A percentile compares a stretch with the other conserved stretches of the same genome.
phyloP scores from a whole-genome alignment of 2,329 filamentous ascomycete genomes.

The Colletotrichum tropicicola region DNA sequence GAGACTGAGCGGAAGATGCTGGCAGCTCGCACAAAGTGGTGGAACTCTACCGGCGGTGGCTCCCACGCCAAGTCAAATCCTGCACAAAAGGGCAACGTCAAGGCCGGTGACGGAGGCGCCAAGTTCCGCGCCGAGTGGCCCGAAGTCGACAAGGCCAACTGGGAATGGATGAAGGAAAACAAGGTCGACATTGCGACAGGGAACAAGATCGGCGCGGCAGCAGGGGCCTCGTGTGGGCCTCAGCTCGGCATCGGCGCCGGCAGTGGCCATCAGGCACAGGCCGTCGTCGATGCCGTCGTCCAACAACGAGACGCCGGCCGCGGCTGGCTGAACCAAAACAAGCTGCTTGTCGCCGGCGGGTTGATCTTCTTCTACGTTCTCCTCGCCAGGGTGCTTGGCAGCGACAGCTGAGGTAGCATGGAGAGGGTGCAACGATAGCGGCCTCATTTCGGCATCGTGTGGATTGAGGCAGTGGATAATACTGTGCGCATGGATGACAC shows the following conservation, averaged over 20 bases:
- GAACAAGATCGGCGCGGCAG: conserved; percentile 61
- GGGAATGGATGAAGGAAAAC: conserved; percentile 88
- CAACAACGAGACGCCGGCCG: conserved; percentile 83
- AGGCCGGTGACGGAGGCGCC: conserved; percentile 89
- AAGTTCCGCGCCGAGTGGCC: conserved; percentile 93
- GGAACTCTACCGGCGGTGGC: conserved; percentile 94
- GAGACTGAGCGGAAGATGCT: conserved; percentile 81
- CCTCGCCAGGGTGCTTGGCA: conserved; percentile 76
- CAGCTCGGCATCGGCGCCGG: conserved; percentile 68
- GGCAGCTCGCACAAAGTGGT: conserved; percentile 86
- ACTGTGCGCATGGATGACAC: conserved; percentile 16
- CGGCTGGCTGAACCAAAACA: conserved; percentile 84
- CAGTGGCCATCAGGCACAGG: conserved; percentile 70
- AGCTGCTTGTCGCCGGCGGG: conserved; percentile 75
- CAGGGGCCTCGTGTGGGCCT: conserved; percentile 55
- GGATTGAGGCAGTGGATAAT: background rate
- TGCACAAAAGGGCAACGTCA: conserved; percentile 79
- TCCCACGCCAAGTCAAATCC: conserved; percentile 66
- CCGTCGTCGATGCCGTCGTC: conserved; percentile 79
- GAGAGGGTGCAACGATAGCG: background rate
- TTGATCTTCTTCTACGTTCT: conserved; percentile 85
- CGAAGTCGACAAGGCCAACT: conserved; percentile 88
- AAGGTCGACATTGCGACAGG: conserved; percentile 83
- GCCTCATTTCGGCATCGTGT: background rate
- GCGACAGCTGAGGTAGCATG: conserved; percentile 35